phyloP scores from a whole-genome alignment of 192 early-diverging fungal species.

The Coemansia sp. region DNA sequence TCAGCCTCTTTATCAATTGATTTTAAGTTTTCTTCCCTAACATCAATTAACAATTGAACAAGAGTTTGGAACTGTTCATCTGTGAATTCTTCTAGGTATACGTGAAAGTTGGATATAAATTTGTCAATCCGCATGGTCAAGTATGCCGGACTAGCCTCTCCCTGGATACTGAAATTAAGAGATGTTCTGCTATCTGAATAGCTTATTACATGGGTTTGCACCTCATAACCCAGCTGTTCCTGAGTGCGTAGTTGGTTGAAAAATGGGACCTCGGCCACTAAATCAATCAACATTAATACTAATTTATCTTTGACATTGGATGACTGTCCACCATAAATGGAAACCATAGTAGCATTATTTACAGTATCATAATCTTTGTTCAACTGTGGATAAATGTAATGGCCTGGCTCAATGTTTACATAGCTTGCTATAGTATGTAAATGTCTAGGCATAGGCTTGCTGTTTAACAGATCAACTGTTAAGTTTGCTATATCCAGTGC shows the following conservation, averaged over 20 bases:
- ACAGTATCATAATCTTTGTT: constrained; percentile 66
- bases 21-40: constrained; percentile 65
- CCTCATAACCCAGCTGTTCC: constrained; percentile 71
- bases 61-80: constrained; percentile 60
- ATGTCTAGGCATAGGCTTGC: constrained; percentile 37
- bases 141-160: constrained; percentile 75
- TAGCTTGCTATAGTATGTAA: background rate
- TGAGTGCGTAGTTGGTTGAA: constrained; percentile 92
- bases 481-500: constrained; percentile 58
- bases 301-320: constrained; percentile 18
- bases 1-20: constrained; percentile 64
- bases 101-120: constrained; percentile 63
- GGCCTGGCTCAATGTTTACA: constrained; percentile 23
- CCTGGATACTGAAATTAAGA: constrained; percentile 72
- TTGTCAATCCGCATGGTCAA: constrained; percentile 72
- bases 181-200: background rate
- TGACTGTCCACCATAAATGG: constrained; percentile 72
- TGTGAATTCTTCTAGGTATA: background rate
- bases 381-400: constrained; percentile 16
- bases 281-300: constrained; percentile 65
- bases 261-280: constrained; percentile 56
- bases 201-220: background rate
- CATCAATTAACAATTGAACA: constrained; percentile 56
- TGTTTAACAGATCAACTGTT: constrained; percentile 56
- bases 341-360: constrained; percentile 78